Evolutionary conservation across 1,284 basidiomycete species (phyloP), one percentile per base, ranked within the genome.

Genomic region (Tilletia horrida): DNA sequence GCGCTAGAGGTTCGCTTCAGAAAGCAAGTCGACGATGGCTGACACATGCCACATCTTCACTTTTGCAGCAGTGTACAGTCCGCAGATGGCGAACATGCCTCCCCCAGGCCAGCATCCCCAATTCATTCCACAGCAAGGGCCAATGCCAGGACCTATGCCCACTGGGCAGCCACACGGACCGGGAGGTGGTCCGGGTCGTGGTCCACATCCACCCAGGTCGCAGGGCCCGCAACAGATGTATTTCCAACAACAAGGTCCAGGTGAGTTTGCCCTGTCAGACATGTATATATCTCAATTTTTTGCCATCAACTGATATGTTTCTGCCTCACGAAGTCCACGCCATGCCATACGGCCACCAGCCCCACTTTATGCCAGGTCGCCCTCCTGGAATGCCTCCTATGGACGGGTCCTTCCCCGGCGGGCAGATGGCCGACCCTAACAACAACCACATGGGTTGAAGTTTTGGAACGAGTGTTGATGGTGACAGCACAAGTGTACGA

Each of bases 41-140:
- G 42, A 63, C 44, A 16, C 35, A 4, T 21, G 25, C 18, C 42
- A 16, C 42, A 35, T 42, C 11, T 8, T 27, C 45, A n/a, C 21
- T 18, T 61, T 43, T 48, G 47, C 69, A 62, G 63, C 45, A 21
- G 63, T 78, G 69, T 78, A 78, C 65, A 75, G 73, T 27, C 76
- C 76, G 45, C 76, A 75, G 64, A 76, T 78, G 73, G 74, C 67
- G 40, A 71, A 73, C 25, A 70, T 71, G 63, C 55, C 55, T 31
- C 55, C 55, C 35, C 55, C 55, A 7, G 55, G 55, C n/a, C 55
- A 59, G 31, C 55, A 59, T 29, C 27, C 27, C 14, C 55, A 59
- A 40, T 59, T 59, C 27, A 29, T 59, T 18, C 68, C 68, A 66
- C 73, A 71, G n/a, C 71, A 67, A 42, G 68, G 70, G 65, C 70